Percentiles rank a stretch among this genome's conserved stretches.
phyloP scores from a whole-genome alignment of 2,329 filamentous ascomycete species.

The Aaosphaeria arxii region DNA sequence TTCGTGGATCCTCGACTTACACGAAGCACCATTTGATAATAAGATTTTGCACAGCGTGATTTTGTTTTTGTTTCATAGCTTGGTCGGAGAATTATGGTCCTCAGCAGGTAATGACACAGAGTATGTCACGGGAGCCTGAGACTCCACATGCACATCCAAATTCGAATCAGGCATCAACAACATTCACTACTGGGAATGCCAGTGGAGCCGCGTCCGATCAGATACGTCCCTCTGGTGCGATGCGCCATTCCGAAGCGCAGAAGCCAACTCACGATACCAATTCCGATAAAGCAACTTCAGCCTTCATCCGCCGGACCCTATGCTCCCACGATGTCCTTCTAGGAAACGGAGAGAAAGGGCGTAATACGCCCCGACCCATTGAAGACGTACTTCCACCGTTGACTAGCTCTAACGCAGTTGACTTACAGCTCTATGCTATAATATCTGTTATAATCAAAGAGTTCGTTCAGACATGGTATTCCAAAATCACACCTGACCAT shows the following conservation, averaged over 20 bases:
- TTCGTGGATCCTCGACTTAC: too few species aligned
- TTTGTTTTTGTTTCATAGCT: too few species aligned
- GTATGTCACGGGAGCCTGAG: slow-evolving; percentile 16
- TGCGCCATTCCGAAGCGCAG: slow-evolving; percentile 15
- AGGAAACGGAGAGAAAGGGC: slow-evolving; percentile 49
- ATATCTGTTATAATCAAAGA: slow-evolving; percentile 87
- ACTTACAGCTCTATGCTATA: slow-evolving; percentile 88
- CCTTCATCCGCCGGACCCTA: slow-evolving; percentile 78
- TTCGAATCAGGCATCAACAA: slow-evolving; percentile 12
- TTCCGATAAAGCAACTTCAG: slow-evolving; percentile 74
- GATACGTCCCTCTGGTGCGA: slow-evolving; percentile 12
- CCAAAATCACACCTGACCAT: slow-evolving; percentile 86
- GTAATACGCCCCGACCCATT: slow-evolving; percentile 64
- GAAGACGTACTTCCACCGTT: slow-evolving; percentile 83
- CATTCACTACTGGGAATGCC: too few species aligned
- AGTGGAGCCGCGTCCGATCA: slow-evolving; percentile 4
- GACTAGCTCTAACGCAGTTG: slow-evolving; percentile 91
- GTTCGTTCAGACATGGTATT: slow-evolving; percentile 91
- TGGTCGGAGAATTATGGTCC: slow-evolving; percentile 11
- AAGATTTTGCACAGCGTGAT: too few species aligned
- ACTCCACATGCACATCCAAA: slow-evolving; percentile 20
- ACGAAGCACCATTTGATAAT: too few species aligned
- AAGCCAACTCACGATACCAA: slow-evolving; percentile 41
- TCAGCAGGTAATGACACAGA: slow-evolving; percentile 24
- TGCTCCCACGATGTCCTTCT: slow-evolving; percentile 63